Evolutionary conservation across 148 eudicot genomes (phyloP), one percentile per base, ranked within the genome.

Genomic region (Heliosperma pusillum): DNA sequence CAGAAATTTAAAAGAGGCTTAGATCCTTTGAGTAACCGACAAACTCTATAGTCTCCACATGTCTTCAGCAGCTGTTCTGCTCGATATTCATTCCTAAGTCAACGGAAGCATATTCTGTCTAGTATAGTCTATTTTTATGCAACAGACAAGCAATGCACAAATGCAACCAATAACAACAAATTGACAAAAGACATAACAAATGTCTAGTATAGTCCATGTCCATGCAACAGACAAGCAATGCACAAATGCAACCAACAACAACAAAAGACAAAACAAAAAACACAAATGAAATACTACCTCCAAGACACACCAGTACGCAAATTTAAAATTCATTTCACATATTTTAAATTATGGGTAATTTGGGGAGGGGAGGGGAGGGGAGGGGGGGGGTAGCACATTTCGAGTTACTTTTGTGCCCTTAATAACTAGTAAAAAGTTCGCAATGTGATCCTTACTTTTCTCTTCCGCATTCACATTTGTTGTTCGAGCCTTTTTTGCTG

Each of bases 381-480:
- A n/a, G n/a, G n/a, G 55, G 3, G 55, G 17, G 55, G 19, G 55
- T 16, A 50, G 55, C 15, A 50, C 50, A 50, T 5, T 66, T 13
- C 12, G 52, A 53, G 69, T 60, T 66, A 53, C 15, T 44, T 44
- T 40, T 59, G 74, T 17, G 65, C 55, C 63, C 52, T 24, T 0
- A 40, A 40, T 0, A 40, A 40, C 57, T 55, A 36, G 27, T 25
- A 47, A 47, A 10, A 47, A 10, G 53, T 47, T 13, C 10, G 15
- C 33, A 29, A 27, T 57, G 50, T 7, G 52, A 73, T 21, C 50
- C 73, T 57, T 73, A 79, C 81, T 40, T 55, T 10, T 45, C 30
- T 42, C 67, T 30, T 68, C 70, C 36, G 2, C 15, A 44, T 22
- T 11, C 9, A 25, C 52, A 79, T 68, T 58, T 22, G 73, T 45